These are phyloP conservation scores for Aphanomyces euteiches DNA, from an alignment of 352 stramenopile species.

Conservation along the genomic window DNA sequence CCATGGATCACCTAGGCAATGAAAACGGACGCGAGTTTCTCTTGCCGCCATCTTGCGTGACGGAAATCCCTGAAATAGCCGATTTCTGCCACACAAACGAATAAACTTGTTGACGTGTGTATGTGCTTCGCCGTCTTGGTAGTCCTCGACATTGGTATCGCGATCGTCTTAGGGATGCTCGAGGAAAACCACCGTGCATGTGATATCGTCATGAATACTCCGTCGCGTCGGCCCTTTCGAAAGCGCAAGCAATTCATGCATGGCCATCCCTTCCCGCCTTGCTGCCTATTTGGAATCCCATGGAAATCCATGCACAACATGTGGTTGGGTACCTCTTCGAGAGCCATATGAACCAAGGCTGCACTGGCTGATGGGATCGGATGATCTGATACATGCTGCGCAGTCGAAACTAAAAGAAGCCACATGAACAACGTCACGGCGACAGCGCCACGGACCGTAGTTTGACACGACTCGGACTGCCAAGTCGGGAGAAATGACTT, in stretches of 20 bases:
- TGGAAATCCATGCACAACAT: background rate
- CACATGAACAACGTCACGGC: background rate
- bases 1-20: background rate
- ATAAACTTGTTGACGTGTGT: too few relatives aligned
- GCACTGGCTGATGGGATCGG: constrained; percentile 46
- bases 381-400: constrained; percentile 33
- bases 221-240: constrained; percentile 45
- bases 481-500: constrained; percentile 65
- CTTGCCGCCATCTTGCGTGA: constrained; percentile 13
- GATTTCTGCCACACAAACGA: constrained; percentile 18
- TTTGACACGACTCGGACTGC: constrained; percentile 60
- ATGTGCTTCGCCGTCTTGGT: too few relatives aligned
- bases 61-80: constrained; percentile 16
- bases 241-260: constrained; percentile 64
- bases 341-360: constrained; percentile 59
- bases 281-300: constrained; percentile 11
- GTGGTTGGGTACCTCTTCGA: constrained; percentile 53
- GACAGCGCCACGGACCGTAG: constrained; percentile 43
- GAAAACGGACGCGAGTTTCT: constrained; percentile 4
- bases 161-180: constrained; percentile 6
- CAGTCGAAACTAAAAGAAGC: constrained; percentile 16
- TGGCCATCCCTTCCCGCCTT: constrained; percentile 51
- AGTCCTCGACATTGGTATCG: too few relatives aligned
- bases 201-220: constrained; percentile 75
- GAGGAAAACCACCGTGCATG: constrained; percentile 71